Conservation (phyloP, 2,329 filamentous ascomycete species). For the Pezicula carpinea region DNA sequence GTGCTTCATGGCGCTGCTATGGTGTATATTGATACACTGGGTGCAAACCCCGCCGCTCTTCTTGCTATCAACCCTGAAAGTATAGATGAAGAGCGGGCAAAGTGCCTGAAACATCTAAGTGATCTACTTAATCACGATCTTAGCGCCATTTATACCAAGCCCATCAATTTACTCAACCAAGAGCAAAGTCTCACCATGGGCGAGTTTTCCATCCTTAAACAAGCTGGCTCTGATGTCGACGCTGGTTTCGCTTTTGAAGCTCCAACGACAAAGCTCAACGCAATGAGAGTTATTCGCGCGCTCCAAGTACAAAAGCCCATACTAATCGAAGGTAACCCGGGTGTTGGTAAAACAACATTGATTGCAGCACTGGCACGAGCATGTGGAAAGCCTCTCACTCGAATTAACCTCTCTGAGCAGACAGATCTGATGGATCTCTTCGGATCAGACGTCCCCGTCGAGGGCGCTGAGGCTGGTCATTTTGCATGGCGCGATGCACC, state of each 20-base stretch:
- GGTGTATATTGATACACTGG: conserved; percentile 92
- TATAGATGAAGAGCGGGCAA: conserved; percentile 64
- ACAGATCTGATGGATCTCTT: conserved; percentile 98
- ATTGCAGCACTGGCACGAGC: conserved; percentile 78
- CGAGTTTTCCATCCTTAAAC: conserved; percentile 63
- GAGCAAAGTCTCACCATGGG: conserved; percentile 61
- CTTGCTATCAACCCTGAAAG: conserved; percentile 67
- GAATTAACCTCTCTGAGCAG: conserved; percentile 97
- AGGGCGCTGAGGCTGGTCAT: conserved; percentile 83
- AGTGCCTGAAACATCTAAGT: conserved; percentile 69
- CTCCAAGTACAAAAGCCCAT: conserved; percentile 88
- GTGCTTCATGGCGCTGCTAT: conserved; percentile 86
- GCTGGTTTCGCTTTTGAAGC: conserved; percentile 76
- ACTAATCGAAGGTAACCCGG: conserved; percentile 92
- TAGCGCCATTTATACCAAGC: conserved; percentile 57
- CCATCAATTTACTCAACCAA: conserved; percentile 53
- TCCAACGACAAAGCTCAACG: conserved; percentile 84
- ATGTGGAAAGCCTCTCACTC: conserved; percentile 76
- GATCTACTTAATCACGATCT: conserved; percentile 63
- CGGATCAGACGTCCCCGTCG: conserved; percentile 90
- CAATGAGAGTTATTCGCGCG: conserved; percentile 84
- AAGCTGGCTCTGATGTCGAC: conserved; percentile 43
- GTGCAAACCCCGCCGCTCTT: conserved; percentile 88
- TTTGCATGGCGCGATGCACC: conserved; percentile 96
- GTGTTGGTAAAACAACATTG: conserved; percentile 94